Conservation (phyloP, 352 stramenopile species). For the Pythium utonaiense region DNA sequence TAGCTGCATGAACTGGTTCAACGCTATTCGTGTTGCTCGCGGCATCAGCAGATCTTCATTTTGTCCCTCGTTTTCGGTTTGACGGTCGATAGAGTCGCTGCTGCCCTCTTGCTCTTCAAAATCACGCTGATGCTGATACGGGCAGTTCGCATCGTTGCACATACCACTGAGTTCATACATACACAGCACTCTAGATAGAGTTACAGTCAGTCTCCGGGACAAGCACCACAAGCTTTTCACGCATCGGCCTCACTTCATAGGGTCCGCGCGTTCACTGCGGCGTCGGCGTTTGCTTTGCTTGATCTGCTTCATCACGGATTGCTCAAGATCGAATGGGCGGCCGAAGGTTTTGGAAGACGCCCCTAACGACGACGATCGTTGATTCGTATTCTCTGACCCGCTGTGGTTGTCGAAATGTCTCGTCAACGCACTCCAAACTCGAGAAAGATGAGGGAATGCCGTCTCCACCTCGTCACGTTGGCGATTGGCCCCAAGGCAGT, state of each 20-base stretch:
- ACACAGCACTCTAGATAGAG: constrained; percentile 48
- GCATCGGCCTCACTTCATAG: constrained; percentile 17
- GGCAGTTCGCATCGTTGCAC: constrained; percentile 72
- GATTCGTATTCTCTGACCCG: background rate
- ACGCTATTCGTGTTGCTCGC: background rate
- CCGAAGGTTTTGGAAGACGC: background rate
- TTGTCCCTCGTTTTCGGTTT: constrained; percentile 6
- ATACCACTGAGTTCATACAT: constrained; percentile 71
- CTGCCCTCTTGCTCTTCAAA: constrained; percentile 22
- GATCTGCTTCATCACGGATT: constrained; percentile 20
- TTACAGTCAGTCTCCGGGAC: background rate
- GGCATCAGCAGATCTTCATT: background rate
- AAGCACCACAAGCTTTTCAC: background rate
- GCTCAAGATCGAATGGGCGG: constrained; percentile 17
- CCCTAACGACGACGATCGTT: background rate
- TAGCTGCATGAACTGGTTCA: constrained; percentile 32
- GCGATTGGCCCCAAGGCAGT: background rate
- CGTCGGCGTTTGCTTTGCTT: background rate
- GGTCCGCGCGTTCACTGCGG: constrained; percentile 4
- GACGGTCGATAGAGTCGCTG: background rate
- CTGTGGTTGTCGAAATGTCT: background rate
- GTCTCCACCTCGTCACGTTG: background rate
- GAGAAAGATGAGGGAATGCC: constrained; percentile 11
- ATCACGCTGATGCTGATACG: constrained; percentile 61
- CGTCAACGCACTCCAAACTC: background rate